Conservation (phyloP, 2,329 filamentous ascomycete genomes). For the Hyphodiscus sp. region DNA sequence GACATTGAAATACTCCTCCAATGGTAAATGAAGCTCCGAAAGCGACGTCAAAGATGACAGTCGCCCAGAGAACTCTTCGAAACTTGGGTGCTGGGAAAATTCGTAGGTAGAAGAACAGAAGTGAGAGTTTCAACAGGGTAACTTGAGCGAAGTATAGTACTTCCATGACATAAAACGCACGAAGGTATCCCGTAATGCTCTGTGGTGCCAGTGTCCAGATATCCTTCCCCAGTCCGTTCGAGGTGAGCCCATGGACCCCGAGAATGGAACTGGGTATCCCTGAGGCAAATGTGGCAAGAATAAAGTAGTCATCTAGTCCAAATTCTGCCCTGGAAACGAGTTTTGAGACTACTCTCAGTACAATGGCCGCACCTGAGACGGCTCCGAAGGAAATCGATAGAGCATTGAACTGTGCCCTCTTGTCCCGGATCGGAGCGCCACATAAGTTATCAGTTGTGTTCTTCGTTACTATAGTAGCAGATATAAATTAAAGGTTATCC, state of each 20-base stretch:
- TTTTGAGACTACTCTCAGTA: slow-evolving; percentile 6
- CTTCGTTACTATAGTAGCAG: neutral
- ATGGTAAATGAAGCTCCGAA: slow-evolving; percentile 33
- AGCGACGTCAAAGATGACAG: slow-evolving; percentile 39
- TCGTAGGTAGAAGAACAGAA: slow-evolving; percentile 45
- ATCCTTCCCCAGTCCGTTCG: neutral
- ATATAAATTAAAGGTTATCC: neutral
- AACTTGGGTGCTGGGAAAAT: slow-evolving; percentile 41
- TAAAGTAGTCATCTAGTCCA: slow-evolving; percentile 8
- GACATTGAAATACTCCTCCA: slow-evolving; percentile 42
- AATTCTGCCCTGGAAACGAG: slow-evolving; percentile 2
- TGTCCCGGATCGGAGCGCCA: slow-evolving; percentile 3
- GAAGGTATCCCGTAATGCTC: neutral
- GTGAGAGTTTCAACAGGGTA: neutral
- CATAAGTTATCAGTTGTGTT: slow-evolving; percentile 9
- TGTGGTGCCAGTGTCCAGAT: neutral
- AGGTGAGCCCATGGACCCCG: slow-evolving; percentile 5
- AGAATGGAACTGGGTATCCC: slow-evolving; percentile 11
- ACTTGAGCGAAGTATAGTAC: slow-evolving; percentile 1
- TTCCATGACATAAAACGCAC: slow-evolving; percentile 1
- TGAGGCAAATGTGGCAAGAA: slow-evolving; percentile 1
- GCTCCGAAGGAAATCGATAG: slow-evolving; percentile 5
- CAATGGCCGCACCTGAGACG: slow-evolving; percentile 5
- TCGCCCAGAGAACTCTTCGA: slow-evolving; percentile 35
- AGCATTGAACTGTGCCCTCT: slow-evolving; percentile 3